Conservation (phyloP, 306 rosid genomes). For the Acmispon strigosus region DNA sequence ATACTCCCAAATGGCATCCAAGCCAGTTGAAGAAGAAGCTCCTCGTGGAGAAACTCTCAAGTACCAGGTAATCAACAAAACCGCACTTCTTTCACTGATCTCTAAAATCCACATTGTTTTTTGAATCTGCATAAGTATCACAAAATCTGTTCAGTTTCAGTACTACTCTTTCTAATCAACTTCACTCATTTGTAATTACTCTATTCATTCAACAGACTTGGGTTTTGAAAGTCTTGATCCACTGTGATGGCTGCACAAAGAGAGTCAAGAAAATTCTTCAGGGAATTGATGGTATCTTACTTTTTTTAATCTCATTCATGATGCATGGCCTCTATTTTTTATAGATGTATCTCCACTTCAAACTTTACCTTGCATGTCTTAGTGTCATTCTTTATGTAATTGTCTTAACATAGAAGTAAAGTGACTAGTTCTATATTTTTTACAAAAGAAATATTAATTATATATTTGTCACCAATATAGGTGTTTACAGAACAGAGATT, state of each 20-base stretch:
- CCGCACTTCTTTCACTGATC: background rate
- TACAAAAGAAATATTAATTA: background rate
- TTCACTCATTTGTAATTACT: background rate
- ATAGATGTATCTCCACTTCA: background rate
- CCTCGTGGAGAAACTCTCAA: slow-evolving; percentile 45
- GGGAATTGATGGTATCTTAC: slow-evolving; percentile 52
- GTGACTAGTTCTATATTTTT: background rate
- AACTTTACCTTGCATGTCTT: background rate
- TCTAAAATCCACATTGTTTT: background rate
- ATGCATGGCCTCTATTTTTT: background rate
- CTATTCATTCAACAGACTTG: slow-evolving; percentile 47
- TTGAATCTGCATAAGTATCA: background rate
- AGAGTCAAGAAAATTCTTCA: slow-evolving; percentile 85
- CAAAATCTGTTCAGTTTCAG: background rate
- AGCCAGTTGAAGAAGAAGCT: slow-evolving; percentile 46
- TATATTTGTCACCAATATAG: slow-evolving; percentile 20
- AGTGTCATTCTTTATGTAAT: background rate
- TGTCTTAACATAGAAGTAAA: slow-evolving; percentile 6
- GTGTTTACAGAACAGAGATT: slow-evolving; percentile 64
- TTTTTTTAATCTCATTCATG: background rate
- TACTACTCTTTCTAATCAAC: background rate
- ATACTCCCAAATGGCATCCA: slow-evolving; percentile 45
- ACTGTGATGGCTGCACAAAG: slow-evolving; percentile 86
- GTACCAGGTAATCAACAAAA: slow-evolving; percentile 45
- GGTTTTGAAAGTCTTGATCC: slow-evolving; percentile 81